A percentile compares a stretch with the other conserved stretches of the same genome.
Conservation (phyloP, 2,329 filamentous ascomycete genomes). For the Tolypocladium album region DNA sequence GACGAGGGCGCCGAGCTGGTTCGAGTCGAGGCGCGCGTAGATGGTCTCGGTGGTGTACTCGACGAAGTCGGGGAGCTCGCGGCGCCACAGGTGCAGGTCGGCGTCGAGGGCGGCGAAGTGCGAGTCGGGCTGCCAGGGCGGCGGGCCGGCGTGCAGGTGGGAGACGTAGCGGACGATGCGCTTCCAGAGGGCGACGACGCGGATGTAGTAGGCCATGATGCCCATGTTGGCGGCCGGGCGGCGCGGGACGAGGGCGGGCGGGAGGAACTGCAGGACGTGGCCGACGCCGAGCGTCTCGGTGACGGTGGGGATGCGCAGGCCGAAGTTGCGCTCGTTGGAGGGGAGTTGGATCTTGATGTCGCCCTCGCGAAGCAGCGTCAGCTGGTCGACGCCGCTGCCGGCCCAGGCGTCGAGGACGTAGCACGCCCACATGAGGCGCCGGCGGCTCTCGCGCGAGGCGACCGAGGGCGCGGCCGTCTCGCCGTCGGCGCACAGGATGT, state of each 20-base stretch:
- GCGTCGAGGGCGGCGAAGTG: slow-evolving; percentile 29
- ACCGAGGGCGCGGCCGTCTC: slow-evolving; percentile 19
- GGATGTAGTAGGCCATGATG: slow-evolving; percentile 32
- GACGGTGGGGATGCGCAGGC: slow-evolving; percentile 27
- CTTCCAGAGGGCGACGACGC: slow-evolving; percentile 29
- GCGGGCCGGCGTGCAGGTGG: slow-evolving; percentile 24
- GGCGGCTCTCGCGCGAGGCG: slow-evolving; percentile 25
- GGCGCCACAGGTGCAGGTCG: slow-evolving; percentile 28
- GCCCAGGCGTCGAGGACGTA: slow-evolving; percentile 30
- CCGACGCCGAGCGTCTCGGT: slow-evolving; percentile 29
- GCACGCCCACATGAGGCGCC: slow-evolving; percentile 31
- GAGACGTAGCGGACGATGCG: slow-evolving; percentile 30
- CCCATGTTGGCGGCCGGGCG: slow-evolving; percentile 30
- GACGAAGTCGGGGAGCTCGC: slow-evolving; percentile 30
- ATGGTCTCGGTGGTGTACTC: slow-evolving; percentile 32
- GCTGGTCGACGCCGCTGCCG: slow-evolving; percentile 25
- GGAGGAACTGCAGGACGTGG: slow-evolving; percentile 27
- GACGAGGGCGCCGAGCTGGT: slow-evolving; percentile 32
- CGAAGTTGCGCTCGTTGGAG: slow-evolving; percentile 28
- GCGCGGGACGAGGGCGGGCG: slow-evolving; percentile 26
- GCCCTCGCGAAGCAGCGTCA: slow-evolving; percentile 26
- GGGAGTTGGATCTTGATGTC: slow-evolving; percentile 31
- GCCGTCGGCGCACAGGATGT: slow-evolving; percentile 25
- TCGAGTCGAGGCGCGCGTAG: slow-evolving; percentile 33
- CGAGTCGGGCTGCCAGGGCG: slow-evolving; percentile 31